A percentile compares a stretch with the other conserved stretches of the same genome.
These are phyloP conservation scores for Linaria vulgaris DNA, from an alignment of 257 asterid species.

Conservation along the genomic window DNA sequence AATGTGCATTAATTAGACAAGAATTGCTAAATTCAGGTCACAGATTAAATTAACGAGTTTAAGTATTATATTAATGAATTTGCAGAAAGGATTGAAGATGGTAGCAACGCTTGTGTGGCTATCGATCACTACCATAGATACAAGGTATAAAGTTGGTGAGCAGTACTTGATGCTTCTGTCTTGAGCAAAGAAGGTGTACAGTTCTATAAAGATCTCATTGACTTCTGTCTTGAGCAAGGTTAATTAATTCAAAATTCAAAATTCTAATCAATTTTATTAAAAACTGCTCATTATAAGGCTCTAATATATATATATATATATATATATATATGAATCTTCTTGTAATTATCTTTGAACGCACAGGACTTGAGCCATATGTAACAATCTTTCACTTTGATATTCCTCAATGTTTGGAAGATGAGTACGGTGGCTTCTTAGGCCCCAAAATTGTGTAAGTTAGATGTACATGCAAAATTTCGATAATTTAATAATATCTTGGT, in stretches of 20 bases:
- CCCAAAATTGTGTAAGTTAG: neutral
- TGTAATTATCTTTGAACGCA: neutral
- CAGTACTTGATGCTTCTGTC: slow-evolving; percentile 9
- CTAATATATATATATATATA: neutral
- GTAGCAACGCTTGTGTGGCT: slow-evolving; percentile 29
- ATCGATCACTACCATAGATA: slow-evolving; percentile 25
- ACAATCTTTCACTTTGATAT: slow-evolving; percentile 36
- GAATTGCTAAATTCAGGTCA: slow-evolving; percentile 21
- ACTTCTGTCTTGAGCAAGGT: slow-evolving; percentile 23
- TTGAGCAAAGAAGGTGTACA: slow-evolving; percentile 27
- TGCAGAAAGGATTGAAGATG: slow-evolving; percentile 29
- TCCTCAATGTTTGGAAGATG: slow-evolving; percentile 35
- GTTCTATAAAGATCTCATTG: slow-evolving; percentile 29
- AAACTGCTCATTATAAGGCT: too few species aligned
- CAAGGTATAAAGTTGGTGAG: slow-evolving; percentile 21
- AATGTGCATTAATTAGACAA: slow-evolving; percentile 25
- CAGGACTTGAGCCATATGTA: slow-evolving; percentile 24
- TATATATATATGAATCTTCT: too few species aligned
- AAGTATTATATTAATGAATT: neutral
- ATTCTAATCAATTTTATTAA: too few species aligned
- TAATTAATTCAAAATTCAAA: too few species aligned
- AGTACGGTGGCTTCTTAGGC: slow-evolving; percentile 26
- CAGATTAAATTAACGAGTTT: neutral
- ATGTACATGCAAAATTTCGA: too few species aligned
- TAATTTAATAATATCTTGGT: too few species aligned